These are phyloP conservation scores for Lentinula sp. DNA, from an alignment of 768 basidiomycete genomes.

Conservation along the genomic window DNA sequence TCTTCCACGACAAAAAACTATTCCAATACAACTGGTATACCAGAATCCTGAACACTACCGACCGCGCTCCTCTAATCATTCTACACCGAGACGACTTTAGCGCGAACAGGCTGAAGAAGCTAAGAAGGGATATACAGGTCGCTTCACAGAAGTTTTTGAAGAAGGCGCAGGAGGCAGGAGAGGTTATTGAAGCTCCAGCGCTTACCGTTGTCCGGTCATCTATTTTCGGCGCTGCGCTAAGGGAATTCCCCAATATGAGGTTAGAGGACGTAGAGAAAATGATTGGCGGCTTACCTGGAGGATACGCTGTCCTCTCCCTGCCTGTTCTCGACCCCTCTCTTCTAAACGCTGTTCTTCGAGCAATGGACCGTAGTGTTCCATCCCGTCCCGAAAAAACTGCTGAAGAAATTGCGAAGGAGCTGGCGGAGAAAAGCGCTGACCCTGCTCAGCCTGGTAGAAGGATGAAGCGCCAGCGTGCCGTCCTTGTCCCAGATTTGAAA, in stretches of 20 bases:
- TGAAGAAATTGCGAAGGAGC: conserved; percentile 42
- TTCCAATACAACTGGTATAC: conserved; percentile 79
- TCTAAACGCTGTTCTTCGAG: conserved; percentile 58
- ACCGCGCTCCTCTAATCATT: conserved; percentile 59
- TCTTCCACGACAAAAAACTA: conserved; percentile 72
- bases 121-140: conserved; percentile 61
- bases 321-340: conserved; percentile 70
- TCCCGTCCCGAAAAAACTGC: conserved; percentile 46
- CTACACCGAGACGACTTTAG: conserved; percentile 75
- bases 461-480: conserved; percentile 51
- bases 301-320: conserved; percentile 59
- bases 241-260: conserved; percentile 52
- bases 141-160: conserved; percentile 41
- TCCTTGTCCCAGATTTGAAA: conserved; percentile 57
- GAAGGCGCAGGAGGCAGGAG: conserved; percentile 22
- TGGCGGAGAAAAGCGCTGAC: conserved; percentile 54
- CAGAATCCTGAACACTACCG: conserved; percentile 56
- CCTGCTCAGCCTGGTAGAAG: conserved; percentile 67
- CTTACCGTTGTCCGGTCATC: conserved; percentile 73
- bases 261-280: conserved; percentile 42
- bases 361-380: conserved; percentile 63
- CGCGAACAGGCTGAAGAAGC: conserved; percentile 56
- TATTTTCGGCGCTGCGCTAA: conserved; percentile 73
- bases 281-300: conserved; percentile 50
- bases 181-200: conserved; percentile 32